These are phyloP conservation scores for Arbutus unedo DNA, from an alignment of 148 eudicot species.

Conservation along the genomic window DNA sequence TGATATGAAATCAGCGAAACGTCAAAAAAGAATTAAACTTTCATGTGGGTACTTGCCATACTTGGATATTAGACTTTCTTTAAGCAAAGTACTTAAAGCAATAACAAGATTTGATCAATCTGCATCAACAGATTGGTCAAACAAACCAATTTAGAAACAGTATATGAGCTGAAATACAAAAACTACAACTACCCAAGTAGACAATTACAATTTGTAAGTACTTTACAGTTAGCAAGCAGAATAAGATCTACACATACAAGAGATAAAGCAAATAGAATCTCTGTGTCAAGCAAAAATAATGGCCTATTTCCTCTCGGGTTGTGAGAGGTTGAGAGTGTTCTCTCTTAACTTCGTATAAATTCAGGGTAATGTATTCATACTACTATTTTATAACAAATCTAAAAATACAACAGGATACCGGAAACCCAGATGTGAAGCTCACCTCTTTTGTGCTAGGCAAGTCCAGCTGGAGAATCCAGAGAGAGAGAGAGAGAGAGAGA, in stretches of 20 bases:
- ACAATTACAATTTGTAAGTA: neutral
- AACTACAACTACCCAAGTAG: neutral
- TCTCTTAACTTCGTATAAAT: neutral
- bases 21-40: neutral
- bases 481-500: slow-evolving; percentile 1
- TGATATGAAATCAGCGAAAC: neutral
- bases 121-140: neutral
- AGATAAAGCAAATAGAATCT: neutral
- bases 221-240: neutral
- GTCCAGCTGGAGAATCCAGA: neutral
- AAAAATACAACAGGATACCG: neutral
- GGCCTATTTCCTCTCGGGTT: neutral
- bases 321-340: neutral
- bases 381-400: neutral
- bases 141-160: neutral
- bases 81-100: neutral
- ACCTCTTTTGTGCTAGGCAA: neutral
- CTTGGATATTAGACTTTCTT: neutral
- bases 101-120: neutral
- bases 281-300: neutral
- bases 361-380: neutral
- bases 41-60: neutral
- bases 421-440: slow-evolving; percentile 5
- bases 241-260: neutral
- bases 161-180: neutral